Percentiles rank a stretch among this genome's conserved stretches.
Conservation (phyloP, 805 yeast species). For the Wickerhamiella qilinensis region DNA sequence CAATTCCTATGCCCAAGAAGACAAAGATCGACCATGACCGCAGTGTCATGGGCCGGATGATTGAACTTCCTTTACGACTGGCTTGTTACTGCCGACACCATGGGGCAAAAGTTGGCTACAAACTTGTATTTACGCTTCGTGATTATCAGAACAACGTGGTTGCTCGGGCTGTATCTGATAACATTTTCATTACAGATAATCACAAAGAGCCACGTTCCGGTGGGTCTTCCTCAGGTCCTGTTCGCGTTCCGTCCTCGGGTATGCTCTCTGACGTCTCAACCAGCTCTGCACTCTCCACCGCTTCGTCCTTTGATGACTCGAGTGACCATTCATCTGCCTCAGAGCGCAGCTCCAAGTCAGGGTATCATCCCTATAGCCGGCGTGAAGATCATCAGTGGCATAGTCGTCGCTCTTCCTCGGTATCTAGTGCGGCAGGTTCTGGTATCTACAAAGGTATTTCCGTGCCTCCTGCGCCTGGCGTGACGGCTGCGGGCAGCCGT, state of each 20-base stretch:
- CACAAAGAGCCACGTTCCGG: conserved; percentile 39
- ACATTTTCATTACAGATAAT: conserved; percentile 87
- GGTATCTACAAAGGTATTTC: neutral
- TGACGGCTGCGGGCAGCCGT: too few relatives aligned
- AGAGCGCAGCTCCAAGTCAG: neutral
- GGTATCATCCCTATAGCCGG: conserved; percentile 10
- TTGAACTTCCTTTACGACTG: conserved; percentile 52
- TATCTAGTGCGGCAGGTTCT: neutral
- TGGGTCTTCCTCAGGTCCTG: neutral
- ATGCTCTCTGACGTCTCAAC: neutral
- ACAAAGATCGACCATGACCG: conserved; percentile 28
- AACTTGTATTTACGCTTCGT: conserved; percentile 42
- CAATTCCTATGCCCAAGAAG: conserved; percentile 7
- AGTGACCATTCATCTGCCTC: neutral
- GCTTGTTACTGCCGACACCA: conserved; percentile 97
- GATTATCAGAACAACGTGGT: conserved; percentile 45
- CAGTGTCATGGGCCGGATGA: conserved; percentile 20
- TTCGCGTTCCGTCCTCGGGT: neutral
- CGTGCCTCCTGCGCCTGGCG: neutral
- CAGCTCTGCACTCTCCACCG: neutral
- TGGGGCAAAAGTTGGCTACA: conserved; percentile 73
- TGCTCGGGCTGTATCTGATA: conserved; percentile 54
- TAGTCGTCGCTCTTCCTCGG: conserved; percentile 1
- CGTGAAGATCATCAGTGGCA: neutral
- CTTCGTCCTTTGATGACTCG: neutral